A percentile compares a stretch with the other conserved stretches of the same genome.
Conservation (phyloP, 495 filamentous ascomycete species). For the Aspergillus saccharolyticus region DNA sequence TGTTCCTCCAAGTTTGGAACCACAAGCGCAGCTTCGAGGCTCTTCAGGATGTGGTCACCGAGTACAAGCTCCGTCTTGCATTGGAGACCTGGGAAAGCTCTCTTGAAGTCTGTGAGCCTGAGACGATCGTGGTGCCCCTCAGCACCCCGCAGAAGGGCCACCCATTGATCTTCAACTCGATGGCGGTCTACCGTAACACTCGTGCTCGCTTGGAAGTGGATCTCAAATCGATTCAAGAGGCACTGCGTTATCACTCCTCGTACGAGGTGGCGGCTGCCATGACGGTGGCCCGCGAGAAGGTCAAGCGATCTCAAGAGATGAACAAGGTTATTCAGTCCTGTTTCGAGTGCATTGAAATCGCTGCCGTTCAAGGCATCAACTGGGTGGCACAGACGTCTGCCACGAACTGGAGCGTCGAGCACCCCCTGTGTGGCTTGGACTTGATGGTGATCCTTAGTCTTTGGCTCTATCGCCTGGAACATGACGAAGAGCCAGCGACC, state of each 20-base stretch:
- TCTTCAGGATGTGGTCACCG: conserved; percentile 91
- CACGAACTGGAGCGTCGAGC: conserved; percentile 98
- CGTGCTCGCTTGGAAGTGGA: conserved; percentile 91
- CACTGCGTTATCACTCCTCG: conserved; percentile 91
- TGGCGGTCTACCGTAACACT: conserved; percentile 95
- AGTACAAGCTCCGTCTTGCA: conserved; percentile 95
- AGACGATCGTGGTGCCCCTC: conserved; percentile 83
- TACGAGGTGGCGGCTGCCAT: conserved; percentile 96
- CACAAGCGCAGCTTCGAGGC: conserved; percentile 96
- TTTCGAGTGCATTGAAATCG: conserved; percentile 97
- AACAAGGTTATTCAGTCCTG: conserved; percentile 97
- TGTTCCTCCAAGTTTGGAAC: conserved; percentile 98
- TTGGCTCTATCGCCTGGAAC: conserved; percentile 98
- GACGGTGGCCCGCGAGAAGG: conserved; percentile 85
- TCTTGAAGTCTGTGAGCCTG: conserved; percentile 87
- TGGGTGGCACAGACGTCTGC: conserved; percentile 96
- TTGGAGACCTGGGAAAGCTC: conserved; percentile 98
- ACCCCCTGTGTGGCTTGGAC: conserved; percentile 93
- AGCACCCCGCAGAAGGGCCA: conserved; percentile 97
- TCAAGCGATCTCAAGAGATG: conserved; percentile 95
- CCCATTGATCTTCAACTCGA: conserved; percentile 96
- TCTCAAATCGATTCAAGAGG: conserved; percentile 91
- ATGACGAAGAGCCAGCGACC: conserved; percentile 90
- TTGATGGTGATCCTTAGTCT: conserved; percentile 98
- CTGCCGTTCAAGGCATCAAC: conserved; percentile 88